These are phyloP conservation scores for Ganoderma lucidum DNA, from an alignment of 1,284 basidiomycete genomes.

Conservation along the genomic window DNA sequence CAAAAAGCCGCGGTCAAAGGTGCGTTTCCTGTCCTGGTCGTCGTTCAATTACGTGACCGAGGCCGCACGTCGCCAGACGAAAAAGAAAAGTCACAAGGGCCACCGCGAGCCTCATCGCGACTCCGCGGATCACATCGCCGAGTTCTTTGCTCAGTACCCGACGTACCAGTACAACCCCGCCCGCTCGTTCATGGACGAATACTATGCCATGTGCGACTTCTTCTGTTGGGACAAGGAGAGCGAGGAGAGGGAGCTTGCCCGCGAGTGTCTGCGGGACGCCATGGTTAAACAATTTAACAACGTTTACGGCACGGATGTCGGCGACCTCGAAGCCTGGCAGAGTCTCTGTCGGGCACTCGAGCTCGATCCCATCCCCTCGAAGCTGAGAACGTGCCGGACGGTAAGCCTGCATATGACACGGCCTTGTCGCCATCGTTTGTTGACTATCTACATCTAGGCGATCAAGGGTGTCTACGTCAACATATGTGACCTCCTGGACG, in stretches of 20 bases:
- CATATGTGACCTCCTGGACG: slow-evolving; percentile 45
- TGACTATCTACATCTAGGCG: not conserved
- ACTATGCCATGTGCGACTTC: slow-evolving; percentile 17
- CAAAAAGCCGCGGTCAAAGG: not conserved
- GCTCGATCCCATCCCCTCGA: slow-evolving; percentile 28
- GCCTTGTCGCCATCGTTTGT: not conserved
- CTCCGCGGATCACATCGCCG: slow-evolving; percentile 5
- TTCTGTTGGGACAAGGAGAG: slow-evolving; percentile 6
- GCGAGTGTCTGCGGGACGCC: slow-evolving; percentile 36
- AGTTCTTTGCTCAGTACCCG: slow-evolving; percentile 30
- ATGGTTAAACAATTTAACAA: slow-evolving; percentile 44
- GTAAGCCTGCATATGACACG: slow-evolving; percentile 5
- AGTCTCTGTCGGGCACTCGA: slow-evolving; percentile 37
- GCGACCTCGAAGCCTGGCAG: slow-evolving; percentile 44
- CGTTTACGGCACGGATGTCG: slow-evolving; percentile 43
- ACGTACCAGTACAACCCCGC: slow-evolving; percentile 18
- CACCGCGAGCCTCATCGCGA: not conserved
- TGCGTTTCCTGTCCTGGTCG: not conserved
- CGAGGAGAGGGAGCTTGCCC: not conserved
- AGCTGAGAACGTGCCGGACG: slow-evolving; percentile 22
- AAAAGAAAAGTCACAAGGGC: not conserved
- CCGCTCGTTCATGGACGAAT: slow-evolving; percentile 21
- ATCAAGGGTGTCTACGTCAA: slow-evolving; percentile 42
- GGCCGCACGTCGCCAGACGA: not conserved
- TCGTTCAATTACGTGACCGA: not conserved